Conservation (phyloP, 768 basidiomycete species). For the Lactarius hatsudake region DNA sequence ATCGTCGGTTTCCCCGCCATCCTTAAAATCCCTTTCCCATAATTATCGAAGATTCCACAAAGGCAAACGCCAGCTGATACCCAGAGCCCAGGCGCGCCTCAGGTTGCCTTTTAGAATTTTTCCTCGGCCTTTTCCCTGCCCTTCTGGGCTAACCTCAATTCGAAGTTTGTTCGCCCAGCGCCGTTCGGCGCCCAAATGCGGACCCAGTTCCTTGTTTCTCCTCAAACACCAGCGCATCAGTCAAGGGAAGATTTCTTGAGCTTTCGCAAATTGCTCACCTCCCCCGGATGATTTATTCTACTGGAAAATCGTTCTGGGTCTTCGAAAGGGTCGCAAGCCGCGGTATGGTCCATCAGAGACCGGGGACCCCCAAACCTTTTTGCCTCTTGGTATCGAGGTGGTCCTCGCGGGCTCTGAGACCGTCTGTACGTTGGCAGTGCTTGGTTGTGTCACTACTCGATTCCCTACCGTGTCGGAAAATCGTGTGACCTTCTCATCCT, state of each 20-base stretch:
- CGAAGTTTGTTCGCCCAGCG: constrained; percentile 23
- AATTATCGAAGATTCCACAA: constrained; percentile 29
- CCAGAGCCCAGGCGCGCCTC: constrained; percentile 25
- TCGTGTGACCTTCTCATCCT: neutral
- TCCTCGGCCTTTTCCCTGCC: constrained; percentile 27
- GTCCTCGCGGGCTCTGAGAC: neutral
- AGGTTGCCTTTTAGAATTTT: constrained; percentile 29
- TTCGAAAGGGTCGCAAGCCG: neutral
- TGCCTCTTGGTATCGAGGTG: neutral
- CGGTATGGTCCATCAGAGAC: neutral
- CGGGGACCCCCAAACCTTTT: neutral
- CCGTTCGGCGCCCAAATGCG: constrained; percentile 26
- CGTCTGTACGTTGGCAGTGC: neutral
- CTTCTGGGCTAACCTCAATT: constrained; percentile 29
- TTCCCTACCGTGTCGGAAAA: neutral
- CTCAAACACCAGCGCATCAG: constrained; percentile 20
- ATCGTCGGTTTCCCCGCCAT: constrained; percentile 27
- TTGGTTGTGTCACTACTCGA: neutral
- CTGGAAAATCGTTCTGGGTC: neutral
- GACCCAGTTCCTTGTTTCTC: constrained; percentile 25
- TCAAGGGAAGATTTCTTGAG: constrained; percentile 7
- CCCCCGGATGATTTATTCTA: constrained; percentile 7
- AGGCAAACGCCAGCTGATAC: constrained; percentile 26
- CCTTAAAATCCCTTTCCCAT: constrained; percentile 27
- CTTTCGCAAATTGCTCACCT: constrained; percentile 22